Conservation (phyloP, 192 early-diverging fungal species). For the Backusella tuberculispora region DNA sequence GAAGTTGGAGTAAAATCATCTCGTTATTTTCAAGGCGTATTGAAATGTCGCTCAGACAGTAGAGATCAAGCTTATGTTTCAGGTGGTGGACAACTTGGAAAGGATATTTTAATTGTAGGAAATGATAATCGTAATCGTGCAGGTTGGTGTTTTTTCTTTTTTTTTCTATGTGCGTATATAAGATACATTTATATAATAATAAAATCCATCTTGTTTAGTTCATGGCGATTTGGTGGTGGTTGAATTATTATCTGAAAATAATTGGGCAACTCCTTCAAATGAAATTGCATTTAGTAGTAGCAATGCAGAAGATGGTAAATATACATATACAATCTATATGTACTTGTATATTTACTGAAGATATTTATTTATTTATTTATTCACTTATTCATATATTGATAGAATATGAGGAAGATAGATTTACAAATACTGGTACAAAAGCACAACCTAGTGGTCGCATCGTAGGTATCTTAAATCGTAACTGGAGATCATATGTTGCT, state of each 20-base stretch:
- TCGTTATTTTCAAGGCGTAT: slow-evolving; percentile 48
- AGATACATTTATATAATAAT: neutral
- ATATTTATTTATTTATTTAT: neutral
- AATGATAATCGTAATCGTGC: slow-evolving; percentile 57
- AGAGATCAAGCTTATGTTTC: slow-evolving; percentile 53
- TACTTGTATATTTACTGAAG: neutral
- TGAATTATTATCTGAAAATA: slow-evolving; percentile 51
- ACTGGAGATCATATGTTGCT: slow-evolving; percentile 79
- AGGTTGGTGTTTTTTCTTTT: slow-evolving; percentile 22
- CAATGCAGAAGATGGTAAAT: slow-evolving; percentile 28
- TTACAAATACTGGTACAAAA: neutral
- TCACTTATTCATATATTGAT: slow-evolving; percentile 2
- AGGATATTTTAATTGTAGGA: slow-evolving; percentile 64
- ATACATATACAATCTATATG: neutral
- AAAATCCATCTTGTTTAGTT: slow-evolving; percentile 31
- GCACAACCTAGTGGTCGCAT: slow-evolving; percentile 54
- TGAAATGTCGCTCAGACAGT: slow-evolving; percentile 46
- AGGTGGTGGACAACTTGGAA: slow-evolving; percentile 42
- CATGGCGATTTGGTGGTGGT: slow-evolving; percentile 73
- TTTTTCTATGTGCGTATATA: too few relatives aligned
- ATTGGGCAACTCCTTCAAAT: slow-evolving; percentile 49
- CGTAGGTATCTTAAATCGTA: slow-evolving; percentile 64
- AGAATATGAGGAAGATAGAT: slow-evolving; percentile 20
- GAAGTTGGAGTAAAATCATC: slow-evolving; percentile 58
- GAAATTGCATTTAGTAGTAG: slow-evolving; percentile 46